Evolutionary conservation across 1,284 basidiomycete species (phyloP), one percentile per base, ranked within the genome.

Genomic region (Clitocybe nebularis): DNA sequence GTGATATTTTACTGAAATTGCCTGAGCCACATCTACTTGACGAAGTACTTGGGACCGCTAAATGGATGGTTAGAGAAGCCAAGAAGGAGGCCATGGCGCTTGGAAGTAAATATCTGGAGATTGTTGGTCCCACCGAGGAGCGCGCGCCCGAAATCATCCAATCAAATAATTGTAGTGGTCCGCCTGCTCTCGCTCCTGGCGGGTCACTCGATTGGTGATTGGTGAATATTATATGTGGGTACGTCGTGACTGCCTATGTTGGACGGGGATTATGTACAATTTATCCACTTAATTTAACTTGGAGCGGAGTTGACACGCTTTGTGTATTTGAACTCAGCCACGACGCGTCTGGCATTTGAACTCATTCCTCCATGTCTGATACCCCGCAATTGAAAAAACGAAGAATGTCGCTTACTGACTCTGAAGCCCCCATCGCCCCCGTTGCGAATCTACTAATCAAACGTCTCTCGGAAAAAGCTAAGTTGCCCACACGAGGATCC

Each of bases 401-500:
- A 56, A 84, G 74, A 58, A 68, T 79, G 63, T 75, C 66, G 2
- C 62, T 57, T 25, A 49, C 59, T 16, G 61, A 60, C 16, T 33
- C 47, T 7, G 49, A 59, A 10, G 47, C 63, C 1, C 44, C 65
- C 29, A 45, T 63, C 34, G 66, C 71, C 3, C 73, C 75, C 17
- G 55, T 63, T 3, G 57, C 72, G 2, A 72, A 72, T 36, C 80
- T 98, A 13, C 79, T 93, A 49, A 82, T 99, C 55, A 95, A 96
- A 61, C 79, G 84, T 25, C 81, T 89, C 36, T 89, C 89, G 1
- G 77, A 84, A 9, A 84, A 84, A 54, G 96, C 92, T 11, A 87
- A 67, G 49, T 61, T 96, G 19, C 95, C 96, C 0, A 93, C 89
- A 8, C 79, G 91, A 45, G 95, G 95, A 1, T 93, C 90, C 4